Evolutionary conservation across 768 basidiomycete species (phyloP).

Genomic region (Mycena leptocephala): DNA sequence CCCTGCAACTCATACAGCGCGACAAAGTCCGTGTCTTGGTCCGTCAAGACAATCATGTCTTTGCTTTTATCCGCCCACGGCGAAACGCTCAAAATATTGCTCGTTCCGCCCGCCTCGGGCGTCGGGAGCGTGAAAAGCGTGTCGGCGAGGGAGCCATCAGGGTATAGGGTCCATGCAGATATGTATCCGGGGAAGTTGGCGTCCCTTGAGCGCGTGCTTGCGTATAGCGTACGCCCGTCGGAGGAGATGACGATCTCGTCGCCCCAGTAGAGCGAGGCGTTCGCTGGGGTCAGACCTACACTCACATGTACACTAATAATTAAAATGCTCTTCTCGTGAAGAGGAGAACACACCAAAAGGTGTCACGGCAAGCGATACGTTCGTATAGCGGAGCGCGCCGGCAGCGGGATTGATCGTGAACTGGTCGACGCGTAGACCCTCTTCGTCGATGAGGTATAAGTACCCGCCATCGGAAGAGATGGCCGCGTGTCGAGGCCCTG

Average conservation of each 20-base stretch:
- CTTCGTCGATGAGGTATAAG: conserved; percentile 40
- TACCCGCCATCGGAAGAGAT: conserved; percentile 30
- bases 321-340: not conserved
- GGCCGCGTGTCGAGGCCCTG: conserved; percentile 37
- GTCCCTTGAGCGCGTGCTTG: not conserved
- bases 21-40: conserved; percentile 32
- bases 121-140: conserved; percentile 30
- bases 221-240: conserved; percentile 21
- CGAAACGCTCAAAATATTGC: conserved; percentile 34
- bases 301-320: not conserved
- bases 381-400: conserved; percentile 32
- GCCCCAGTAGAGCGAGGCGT: conserved; percentile 40
- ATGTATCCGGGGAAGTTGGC: conserved; percentile 24
- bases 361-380: conserved; percentile 34
- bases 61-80: conserved; percentile 31
- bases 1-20: conserved; percentile 33
- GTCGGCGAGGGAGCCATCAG: conserved; percentile 20
- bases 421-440: conserved; percentile 42
- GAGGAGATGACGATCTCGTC: conserved; percentile 40
- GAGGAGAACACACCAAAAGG: conserved; percentile 31
- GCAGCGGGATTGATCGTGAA: conserved; percentile 27
- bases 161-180: conserved; percentile 29
- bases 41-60: conserved; percentile 34
- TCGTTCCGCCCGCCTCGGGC: conserved; percentile 30
- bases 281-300: conserved; percentile 33